phyloP scores from a whole-genome alignment of 805 yeast genomes.

The Saccharomycopsis sp. region DNA sequence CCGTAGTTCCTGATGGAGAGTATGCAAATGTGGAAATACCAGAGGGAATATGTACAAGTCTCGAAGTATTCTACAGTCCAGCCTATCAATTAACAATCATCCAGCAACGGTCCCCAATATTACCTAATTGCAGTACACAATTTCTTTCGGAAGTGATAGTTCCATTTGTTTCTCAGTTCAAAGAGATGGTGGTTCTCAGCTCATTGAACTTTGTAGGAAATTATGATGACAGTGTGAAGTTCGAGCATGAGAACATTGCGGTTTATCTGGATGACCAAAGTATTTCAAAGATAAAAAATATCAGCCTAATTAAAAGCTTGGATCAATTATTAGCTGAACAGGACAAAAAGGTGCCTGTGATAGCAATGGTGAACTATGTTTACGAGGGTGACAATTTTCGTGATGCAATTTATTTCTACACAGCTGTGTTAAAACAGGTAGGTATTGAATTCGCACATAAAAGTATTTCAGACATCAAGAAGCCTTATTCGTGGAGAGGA shows the following conservation, averaged over 20 bases:
- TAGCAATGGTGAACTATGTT: conserved; percentile 52
- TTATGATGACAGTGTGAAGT: conserved; percentile 19
- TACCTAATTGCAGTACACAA: conserved; percentile 50
- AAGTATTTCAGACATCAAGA: conserved; percentile 31
- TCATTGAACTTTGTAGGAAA: conserved; percentile 33
- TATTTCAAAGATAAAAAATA: background rate
- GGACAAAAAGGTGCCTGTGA: conserved; percentile 24
- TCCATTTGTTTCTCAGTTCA: conserved; percentile 43
- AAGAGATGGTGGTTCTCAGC: conserved; percentile 51
- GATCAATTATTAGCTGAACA: background rate
- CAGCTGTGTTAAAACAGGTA: conserved; percentile 5
- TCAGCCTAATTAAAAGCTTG: conserved; percentile 1
- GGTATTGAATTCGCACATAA: background rate
- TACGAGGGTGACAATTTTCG: conserved; percentile 85
- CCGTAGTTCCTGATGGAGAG: conserved; percentile 23
- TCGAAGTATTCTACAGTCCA: conserved; percentile 55
- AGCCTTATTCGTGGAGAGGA: conserved; percentile 79
- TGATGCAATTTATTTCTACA: conserved; percentile 17
- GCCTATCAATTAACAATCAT: conserved; percentile 44
- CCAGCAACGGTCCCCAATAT: conserved; percentile 78
- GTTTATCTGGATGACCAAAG: conserved; percentile 1
- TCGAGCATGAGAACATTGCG: conserved; percentile 3
- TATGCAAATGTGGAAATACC: background rate
- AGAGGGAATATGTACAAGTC: conserved; percentile 45
- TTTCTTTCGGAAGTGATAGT: conserved; percentile 47